phyloP scores from a whole-genome alignment of 2,329 filamentous ascomycete genomes.

The Aschersonia sp. region DNA sequence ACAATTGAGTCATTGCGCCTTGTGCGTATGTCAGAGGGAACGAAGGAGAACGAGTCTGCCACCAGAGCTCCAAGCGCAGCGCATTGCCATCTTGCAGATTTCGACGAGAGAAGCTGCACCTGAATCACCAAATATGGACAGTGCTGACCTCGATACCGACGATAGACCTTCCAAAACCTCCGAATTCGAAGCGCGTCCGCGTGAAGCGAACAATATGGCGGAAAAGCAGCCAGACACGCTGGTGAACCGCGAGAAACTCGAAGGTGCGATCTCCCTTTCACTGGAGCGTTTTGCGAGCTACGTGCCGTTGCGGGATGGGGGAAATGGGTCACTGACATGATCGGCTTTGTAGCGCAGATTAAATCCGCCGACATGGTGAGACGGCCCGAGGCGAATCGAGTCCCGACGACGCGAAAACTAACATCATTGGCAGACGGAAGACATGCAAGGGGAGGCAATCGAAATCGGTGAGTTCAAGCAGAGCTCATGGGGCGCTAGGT shows the following conservation, averaged over 20 bases:
- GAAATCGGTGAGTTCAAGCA: conserved; percentile 65
- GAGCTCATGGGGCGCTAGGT: background rate
- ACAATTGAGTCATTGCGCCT: too few species aligned
- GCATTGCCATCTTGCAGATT: too few species aligned
- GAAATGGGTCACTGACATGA: background rate
- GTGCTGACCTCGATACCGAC: too few species aligned
- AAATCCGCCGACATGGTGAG: conserved; percentile 97
- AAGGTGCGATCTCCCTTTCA: background rate
- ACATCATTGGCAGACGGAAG: conserved; percentile 56
- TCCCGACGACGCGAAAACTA: background rate
- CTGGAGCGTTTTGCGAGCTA: background rate
- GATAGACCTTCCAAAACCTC: background rate
- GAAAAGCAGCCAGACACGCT: background rate
- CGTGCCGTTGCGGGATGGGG: background rate
- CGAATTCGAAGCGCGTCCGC: background rate
- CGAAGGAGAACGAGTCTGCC: too few species aligned
- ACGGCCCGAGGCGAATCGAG: background rate
- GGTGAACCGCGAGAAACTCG: background rate
- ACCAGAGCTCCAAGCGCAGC: too few species aligned
- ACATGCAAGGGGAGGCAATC: conserved; percentile 92
- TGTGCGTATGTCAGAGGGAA: too few species aligned
- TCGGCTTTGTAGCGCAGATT: conserved; percentile 57
- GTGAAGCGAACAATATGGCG: background rate
- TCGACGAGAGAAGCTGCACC: too few species aligned
- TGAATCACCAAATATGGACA: too few species aligned